Conservation (phyloP, 2,329 filamentous ascomycete species). For the Emmonsia crescens region DNA sequence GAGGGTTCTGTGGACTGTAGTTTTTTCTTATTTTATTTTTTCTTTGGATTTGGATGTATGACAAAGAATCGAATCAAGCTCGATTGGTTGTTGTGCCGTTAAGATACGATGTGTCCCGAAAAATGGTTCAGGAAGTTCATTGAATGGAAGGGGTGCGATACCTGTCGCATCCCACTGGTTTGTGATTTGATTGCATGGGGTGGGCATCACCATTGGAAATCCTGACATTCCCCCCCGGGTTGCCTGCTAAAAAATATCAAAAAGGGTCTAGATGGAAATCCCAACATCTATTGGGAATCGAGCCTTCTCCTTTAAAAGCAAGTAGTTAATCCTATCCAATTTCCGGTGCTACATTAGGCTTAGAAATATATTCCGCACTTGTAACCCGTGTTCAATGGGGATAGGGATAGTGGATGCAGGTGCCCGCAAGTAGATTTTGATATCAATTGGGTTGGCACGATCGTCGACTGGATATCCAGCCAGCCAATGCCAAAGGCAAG, state of each 20-base stretch:
- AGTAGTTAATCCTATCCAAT: neutral
- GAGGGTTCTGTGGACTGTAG: conserved; percentile 12
- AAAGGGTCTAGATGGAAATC: neutral
- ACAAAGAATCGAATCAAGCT: no score
- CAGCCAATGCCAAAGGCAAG: neutral
- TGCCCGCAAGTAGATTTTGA: no score
- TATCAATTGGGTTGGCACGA: neutral
- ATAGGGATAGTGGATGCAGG: no score
- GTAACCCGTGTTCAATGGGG: neutral
- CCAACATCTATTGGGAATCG: neutral
- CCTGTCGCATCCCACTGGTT: no score
- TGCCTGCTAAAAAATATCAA: neutral
- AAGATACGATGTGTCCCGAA: neutral
- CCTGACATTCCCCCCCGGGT: no score
- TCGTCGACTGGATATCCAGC: neutral
- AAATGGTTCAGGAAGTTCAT: neutral
- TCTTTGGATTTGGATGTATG: neutral
- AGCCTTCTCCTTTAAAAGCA: neutral
- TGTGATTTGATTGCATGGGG: no score
- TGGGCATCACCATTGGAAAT: no score
- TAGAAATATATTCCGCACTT: no score
- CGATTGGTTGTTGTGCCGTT: neutral
- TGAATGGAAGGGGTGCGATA: no score
- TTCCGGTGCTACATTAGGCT: no score
- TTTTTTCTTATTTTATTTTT: neutral